Evolutionary conservation across 2,329 filamentous ascomycete genomes (phyloP).

Genomic region (Claviceps digitariae): DNA sequence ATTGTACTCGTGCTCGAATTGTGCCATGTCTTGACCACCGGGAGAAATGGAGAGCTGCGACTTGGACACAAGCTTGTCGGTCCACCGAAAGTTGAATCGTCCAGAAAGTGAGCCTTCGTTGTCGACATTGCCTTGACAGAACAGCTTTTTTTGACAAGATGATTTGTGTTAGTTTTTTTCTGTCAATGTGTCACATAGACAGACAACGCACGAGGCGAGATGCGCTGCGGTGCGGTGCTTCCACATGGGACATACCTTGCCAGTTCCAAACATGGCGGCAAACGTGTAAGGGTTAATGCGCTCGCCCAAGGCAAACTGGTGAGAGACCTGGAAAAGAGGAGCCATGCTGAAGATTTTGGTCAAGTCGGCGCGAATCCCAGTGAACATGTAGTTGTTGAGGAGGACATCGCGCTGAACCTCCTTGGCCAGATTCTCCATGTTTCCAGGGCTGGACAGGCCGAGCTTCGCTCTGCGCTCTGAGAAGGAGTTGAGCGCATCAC

Average conservation of each 20-base stretch:
- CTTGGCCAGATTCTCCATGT: constrained; percentile 74
- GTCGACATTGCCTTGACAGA: constrained; percentile 90
- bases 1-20: constrained; percentile 90
- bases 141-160: constrained; percentile 46
- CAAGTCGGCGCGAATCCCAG: constrained; percentile 86
- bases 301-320: constrained; percentile 92
- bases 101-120: constrained; percentile 80
- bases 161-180: not conserved
- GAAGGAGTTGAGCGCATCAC: constrained; percentile 70
- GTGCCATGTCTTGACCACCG: constrained; percentile 72
- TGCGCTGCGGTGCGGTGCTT: not conserved
- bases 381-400: constrained; percentile 93
- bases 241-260: constrained; percentile 48
- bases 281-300: constrained; percentile 90
- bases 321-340: constrained; percentile 92
- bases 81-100: constrained; percentile 90
- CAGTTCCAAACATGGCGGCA: constrained; percentile 83
- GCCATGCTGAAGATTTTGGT: constrained; percentile 92
- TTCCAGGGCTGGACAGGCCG: constrained; percentile 83
- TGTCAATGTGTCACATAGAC: no score
- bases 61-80: constrained; percentile 68
- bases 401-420: constrained; percentile 96
- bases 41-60: constrained; percentile 74
- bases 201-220: no score
- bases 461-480: constrained; percentile 76